These are phyloP conservation scores for Pythium volutum DNA, from an alignment of 352 stramenopile species.

Conservation along the genomic window DNA sequence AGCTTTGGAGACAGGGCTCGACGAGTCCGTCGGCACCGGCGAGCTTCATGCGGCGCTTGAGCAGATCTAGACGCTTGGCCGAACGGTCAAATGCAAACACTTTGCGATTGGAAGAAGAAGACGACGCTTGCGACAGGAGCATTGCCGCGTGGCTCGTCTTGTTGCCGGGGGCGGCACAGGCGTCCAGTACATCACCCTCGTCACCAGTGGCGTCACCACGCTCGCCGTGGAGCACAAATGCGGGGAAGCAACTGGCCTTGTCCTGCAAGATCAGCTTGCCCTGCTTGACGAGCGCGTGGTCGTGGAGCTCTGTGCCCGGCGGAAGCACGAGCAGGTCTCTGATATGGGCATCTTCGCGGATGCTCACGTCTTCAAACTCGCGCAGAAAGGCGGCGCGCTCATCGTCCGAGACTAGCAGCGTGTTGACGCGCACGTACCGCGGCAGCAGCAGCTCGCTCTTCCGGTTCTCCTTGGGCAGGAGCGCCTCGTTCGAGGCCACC, in stretches of 20 bases:
- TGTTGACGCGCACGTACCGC: constrained; percentile 95
- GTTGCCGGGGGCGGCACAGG: constrained; percentile 97
- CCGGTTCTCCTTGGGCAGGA: constrained; percentile 79
- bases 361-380: constrained; percentile 32
- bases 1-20: constrained; percentile 88
- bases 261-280: constrained; percentile 95
- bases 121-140: constrained; percentile 55
- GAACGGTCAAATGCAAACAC: constrained; percentile 95
- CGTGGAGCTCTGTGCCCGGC: constrained; percentile 82
- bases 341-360: constrained; percentile 84
- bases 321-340: constrained; percentile 91
- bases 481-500: constrained; percentile 70
- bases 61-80: constrained; percentile 79
- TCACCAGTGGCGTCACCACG: constrained; percentile 36
- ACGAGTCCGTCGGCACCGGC: constrained; percentile 73
- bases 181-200: constrained; percentile 92
- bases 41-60: constrained; percentile 87
- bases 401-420: constrained; percentile 55
- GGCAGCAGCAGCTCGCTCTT: constrained; percentile 63
- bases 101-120: constrained; percentile 37
- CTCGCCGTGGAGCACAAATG: constrained; percentile 90
- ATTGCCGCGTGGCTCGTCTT: constrained; percentile 98
- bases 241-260: constrained; percentile 97
- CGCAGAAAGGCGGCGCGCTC: constrained; percentile 45
- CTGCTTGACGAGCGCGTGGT: constrained; percentile 71